A percentile compares a stretch with the other conserved stretches of the same genome.
phyloP scores from a whole-genome alignment of 306 rosid species.

The Medicago arabica region DNA sequence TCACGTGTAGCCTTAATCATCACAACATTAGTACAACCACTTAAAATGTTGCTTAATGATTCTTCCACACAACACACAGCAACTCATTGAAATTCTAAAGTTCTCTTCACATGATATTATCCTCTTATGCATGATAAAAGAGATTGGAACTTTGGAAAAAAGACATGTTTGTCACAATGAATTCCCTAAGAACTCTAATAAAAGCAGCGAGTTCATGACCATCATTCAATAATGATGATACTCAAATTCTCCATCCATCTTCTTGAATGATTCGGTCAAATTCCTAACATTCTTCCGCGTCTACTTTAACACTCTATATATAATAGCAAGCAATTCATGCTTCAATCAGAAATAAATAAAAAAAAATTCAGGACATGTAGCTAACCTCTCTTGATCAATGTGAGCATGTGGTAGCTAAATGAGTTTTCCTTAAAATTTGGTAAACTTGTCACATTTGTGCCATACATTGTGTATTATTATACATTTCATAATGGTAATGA shows the following conservation, averaged over 20 bases:
- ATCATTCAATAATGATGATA: conserved; percentile 21
- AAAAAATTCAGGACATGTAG: too few relatives aligned
- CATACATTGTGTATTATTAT: conserved; percentile 45
- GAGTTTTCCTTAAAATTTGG: conserved; percentile 36
- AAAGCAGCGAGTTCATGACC: conserved; percentile 46
- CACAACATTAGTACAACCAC: background rate
- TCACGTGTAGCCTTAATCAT: too few relatives aligned
- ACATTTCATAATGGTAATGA: background rate
- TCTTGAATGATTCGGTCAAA: conserved; percentile 45
- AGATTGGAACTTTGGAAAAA: conserved; percentile 45
- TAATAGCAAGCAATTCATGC: background rate
- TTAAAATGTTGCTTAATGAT: conserved; percentile 37
- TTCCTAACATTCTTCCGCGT: conserved; percentile 60
- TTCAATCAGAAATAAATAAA: background rate
- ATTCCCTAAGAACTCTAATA: conserved; percentile 48
- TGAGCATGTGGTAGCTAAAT: background rate
- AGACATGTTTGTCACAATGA: conserved; percentile 35
- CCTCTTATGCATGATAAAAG: conserved; percentile 3
- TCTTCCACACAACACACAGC: conserved; percentile 46
- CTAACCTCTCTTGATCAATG: too few relatives aligned
- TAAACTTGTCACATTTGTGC: conserved; percentile 47
- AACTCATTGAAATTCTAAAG: conserved; percentile 50
- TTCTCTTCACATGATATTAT: background rate
- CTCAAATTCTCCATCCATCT: conserved; percentile 51
- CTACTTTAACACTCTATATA: conserved; percentile 38